Evolutionary conservation across 2,329 filamentous ascomycete genomes (phyloP), one percentile per base, ranked within the genome.

Genomic region (Chrysosporium queenslandicum): DNA sequence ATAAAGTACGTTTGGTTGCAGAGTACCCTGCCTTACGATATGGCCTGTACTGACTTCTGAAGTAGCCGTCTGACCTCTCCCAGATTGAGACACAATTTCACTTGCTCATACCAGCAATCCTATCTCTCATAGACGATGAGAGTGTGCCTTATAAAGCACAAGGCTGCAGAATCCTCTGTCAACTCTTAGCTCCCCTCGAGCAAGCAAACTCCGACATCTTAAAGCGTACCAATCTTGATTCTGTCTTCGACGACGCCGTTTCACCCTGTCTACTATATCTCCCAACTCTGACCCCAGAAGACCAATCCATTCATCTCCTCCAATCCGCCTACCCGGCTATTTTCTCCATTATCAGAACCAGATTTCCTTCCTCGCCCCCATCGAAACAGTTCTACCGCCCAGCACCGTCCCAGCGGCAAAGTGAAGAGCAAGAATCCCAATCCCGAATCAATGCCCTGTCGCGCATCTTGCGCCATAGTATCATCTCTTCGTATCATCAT

Each of bases 221-320:
- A 6, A 59, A 58, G 16, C 65, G 68, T 20, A 73, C 69, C 6
- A 73, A 73, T 50, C 63, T 74, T 14, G 66, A 65, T 23, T 70
- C 71, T 2, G 71, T 74, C 50, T 74, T 74, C 54, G 64, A 70
- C 59, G 70, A 73, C 39, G 71, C 71, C 21, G 57, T 74, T 30
- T 64, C 61, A 14, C 86, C 87, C 0, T 81, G 82, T 32, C 76
- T 95, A n/a, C 75, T 84, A 6, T 86, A 82, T 60, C 74, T 95
- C 4, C 90, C 91, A 0, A 80, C 77, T 11, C 71, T 94, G 39
- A 95, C 87, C 0, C 81, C 86, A 0, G 84, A 87, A 61, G 64
- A 75, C 0, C 85, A 92, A 52, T 86, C 86, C 3, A 63, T 85
- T 1, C 61, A 63, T 1, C 70, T 96, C 2, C 75, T 95, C 1